These are phyloP conservation scores for Suillus plorans DNA, from an alignment of 768 basidiomycete species.

Conservation along the genomic window DNA sequence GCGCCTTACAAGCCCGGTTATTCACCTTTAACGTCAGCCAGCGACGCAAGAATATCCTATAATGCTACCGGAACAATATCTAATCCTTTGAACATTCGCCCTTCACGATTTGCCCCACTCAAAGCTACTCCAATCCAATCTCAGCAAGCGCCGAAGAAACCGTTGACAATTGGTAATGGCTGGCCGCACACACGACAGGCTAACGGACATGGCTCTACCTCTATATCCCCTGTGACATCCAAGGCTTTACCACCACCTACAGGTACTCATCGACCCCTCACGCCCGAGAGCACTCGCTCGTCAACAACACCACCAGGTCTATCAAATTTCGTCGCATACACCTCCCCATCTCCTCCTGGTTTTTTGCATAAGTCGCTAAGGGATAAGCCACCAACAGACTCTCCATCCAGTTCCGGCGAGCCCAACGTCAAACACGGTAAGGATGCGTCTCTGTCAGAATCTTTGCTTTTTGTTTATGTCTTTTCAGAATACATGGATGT, in stretches of 20 bases:
- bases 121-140: conserved; percentile 12
- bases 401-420: conserved; percentile 19
- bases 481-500: neutral
- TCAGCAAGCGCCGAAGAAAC: conserved; percentile 32
- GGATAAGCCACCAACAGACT: conserved; percentile 17
- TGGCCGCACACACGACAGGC: conserved; percentile 41
- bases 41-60: conserved; percentile 33
- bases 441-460: conserved; percentile 5
- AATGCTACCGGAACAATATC: conserved; percentile 43
- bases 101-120: conserved; percentile 35
- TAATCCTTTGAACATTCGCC: conserved; percentile 57
- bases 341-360: conserved; percentile 35
- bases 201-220: conserved; percentile 23
- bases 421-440: conserved; percentile 31
- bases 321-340: conserved; percentile 31
- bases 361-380: conserved; percentile 32
- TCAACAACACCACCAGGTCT: conserved; percentile 33
- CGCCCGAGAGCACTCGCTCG: conserved; percentile 33
- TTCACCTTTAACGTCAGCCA: conserved; percentile 28
- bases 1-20: conserved; percentile 22
- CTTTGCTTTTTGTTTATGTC: neutral
- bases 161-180: conserved; percentile 44
- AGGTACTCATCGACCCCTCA: conserved; percentile 20
- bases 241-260: conserved; percentile 17
- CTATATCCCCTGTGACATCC: conserved; percentile 3